These are phyloP conservation scores for Paxillus ammoniavirescens DNA, from an alignment of 768 basidiomycete genomes.

Conservation along the genomic window DNA sequence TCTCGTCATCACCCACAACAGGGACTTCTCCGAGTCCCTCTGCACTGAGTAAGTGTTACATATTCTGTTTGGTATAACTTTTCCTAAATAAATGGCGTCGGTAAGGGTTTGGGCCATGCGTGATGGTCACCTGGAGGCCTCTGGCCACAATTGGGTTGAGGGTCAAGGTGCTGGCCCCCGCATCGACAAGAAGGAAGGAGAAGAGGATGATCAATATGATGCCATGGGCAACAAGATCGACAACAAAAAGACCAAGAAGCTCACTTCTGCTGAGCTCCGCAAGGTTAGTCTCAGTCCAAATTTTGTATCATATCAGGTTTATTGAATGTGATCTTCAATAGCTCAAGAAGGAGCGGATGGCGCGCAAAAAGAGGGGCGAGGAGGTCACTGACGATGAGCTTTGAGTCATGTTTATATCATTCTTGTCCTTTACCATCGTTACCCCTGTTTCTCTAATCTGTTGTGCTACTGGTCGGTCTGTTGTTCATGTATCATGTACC, in stretches of 20 bases:
- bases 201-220: slow-evolving; percentile 90
- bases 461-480: slow-evolving; percentile 13
- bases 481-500: slow-evolving; percentile 22
- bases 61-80: not conserved
- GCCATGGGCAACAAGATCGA: slow-evolving; percentile 99
- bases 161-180: slow-evolving; percentile 94
- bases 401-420: slow-evolving; percentile 24
- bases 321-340: slow-evolving; percentile 15
- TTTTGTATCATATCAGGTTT: not conserved
- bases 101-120: slow-evolving; percentile 95
- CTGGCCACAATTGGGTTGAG: slow-evolving; percentile 99
- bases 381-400: slow-evolving; percentile 65
- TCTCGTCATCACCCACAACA: slow-evolving; percentile 95
- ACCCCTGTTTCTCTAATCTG: slow-evolving; percentile 13
- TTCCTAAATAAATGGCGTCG: slow-evolving; percentile 1
- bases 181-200: slow-evolving; percentile 91
- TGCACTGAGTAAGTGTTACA: slow-evolving; percentile 66
- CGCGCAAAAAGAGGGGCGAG: slow-evolving; percentile 83
- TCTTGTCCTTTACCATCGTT: slow-evolving; percentile 2
- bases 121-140: slow-evolving; percentile 93
- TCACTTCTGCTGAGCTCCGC: slow-evolving; percentile 77
- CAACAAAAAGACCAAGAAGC: slow-evolving; percentile 81
- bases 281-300: slow-evolving; percentile 47
- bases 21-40: slow-evolving; percentile 98
- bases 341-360: slow-evolving; percentile 95